These are phyloP conservation scores for Aurantiochytrium sp. DNA, from an alignment of 108 stramenopile genomes.

Conservation along the genomic window DNA sequence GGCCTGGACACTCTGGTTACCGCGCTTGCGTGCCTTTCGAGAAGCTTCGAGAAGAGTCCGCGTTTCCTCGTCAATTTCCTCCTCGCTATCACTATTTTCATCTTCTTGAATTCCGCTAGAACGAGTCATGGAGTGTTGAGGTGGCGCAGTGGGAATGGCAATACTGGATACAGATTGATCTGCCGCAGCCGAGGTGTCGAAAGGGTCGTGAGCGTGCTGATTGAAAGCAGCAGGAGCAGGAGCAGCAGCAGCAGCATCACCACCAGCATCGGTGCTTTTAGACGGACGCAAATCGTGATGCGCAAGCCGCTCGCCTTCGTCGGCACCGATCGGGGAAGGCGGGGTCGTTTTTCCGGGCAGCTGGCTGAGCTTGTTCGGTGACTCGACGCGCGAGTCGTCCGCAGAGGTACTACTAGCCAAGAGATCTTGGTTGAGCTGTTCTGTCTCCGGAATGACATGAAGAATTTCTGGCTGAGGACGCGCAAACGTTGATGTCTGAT, in stretches of 20 bases:
- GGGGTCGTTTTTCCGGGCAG: too few relatives aligned
- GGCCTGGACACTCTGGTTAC: neutral
- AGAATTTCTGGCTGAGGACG: neutral
- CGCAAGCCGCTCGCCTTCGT: neutral
- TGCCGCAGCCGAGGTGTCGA: too few relatives aligned
- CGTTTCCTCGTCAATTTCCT: neutral
- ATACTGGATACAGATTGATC: too few relatives aligned
- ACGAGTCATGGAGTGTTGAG: neutral
- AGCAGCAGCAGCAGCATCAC: neutral
- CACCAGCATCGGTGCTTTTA: neutral
- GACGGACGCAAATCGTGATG: neutral
- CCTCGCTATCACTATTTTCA: neutral
- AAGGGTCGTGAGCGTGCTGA: too few relatives aligned
- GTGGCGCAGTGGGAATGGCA: neutral
- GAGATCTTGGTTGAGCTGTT: neutral
- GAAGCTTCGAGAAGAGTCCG: neutral
- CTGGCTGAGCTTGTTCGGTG: neutral
- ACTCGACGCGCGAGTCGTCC: too few relatives aligned
- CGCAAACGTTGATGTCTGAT: neutral
- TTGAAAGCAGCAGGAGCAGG: too few relatives aligned
- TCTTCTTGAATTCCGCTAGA: neutral
- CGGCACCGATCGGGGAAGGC: neutral
- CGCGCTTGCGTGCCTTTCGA: neutral
- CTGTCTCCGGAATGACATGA: neutral
- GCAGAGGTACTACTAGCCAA: too few relatives aligned